A percentile compares a stretch with the other conserved stretches of the same genome.
Conservation (phyloP, 805 yeast species). For the Candida dajiaensis region DNA sequence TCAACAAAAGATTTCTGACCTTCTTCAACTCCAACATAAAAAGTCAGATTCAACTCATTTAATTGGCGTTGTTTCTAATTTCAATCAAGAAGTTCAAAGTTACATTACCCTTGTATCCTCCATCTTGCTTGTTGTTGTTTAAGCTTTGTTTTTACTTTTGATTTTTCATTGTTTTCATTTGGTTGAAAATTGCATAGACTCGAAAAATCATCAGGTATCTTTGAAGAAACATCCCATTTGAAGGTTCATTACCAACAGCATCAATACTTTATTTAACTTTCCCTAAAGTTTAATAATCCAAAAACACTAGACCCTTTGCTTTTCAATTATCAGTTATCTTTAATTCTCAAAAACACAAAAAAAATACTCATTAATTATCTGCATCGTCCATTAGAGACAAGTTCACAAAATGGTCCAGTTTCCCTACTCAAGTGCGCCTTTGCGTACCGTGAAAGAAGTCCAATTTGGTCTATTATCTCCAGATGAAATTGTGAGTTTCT, state of each 20-base stretch:
- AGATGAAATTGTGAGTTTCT: slow-evolving; percentile 65
- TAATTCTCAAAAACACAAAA: neutral
- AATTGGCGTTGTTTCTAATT: slow-evolving; percentile 12
- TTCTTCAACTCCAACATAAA: neutral
- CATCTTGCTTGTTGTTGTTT: neutral
- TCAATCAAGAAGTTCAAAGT: neutral
- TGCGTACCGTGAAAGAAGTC: slow-evolving; percentile 95
- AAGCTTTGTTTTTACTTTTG: neutral
- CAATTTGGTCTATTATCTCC: slow-evolving; percentile 98
- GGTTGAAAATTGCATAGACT: neutral
- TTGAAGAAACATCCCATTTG: neutral
- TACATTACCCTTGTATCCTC: neutral
- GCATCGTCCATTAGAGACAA: neutral
- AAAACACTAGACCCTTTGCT: neutral
- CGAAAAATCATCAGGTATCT: neutral
- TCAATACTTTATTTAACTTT: neutral
- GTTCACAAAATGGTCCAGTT: slow-evolving; percentile 40
- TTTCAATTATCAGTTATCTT: neutral
- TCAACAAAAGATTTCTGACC: neutral
- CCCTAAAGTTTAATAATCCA: neutral
- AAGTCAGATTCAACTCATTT: slow-evolving; percentile 13
- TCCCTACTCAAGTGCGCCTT: slow-evolving; percentile 97
- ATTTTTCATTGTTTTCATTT: neutral
- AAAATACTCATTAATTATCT: neutral
- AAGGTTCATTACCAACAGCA: neutral